Conservation (phyloP, 148 eudicot species). For the Heliamphora exappendiculata region DNA sequence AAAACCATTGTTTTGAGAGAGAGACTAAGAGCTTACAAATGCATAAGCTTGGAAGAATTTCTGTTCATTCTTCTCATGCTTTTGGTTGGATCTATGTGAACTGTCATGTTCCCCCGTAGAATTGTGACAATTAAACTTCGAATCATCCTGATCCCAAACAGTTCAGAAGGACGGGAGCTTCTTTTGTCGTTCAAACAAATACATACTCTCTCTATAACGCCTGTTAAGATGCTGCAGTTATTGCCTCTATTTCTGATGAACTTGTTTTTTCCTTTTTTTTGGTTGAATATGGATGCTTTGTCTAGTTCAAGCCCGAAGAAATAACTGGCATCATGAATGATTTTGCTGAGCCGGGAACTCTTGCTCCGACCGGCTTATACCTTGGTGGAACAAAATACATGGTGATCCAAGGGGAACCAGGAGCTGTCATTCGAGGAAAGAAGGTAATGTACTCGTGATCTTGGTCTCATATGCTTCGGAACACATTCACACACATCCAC, state of each 20-base stretch:
- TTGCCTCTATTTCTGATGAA: not conserved
- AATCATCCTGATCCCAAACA: too few relatives aligned
- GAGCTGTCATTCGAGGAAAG: slow-evolving; percentile 11
- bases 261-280: not conserved
- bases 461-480: not conserved
- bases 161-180: too few relatives aligned
- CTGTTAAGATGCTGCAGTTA: not conserved
- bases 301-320: slow-evolving; percentile 12
- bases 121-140: too few relatives aligned
- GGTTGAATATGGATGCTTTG: not conserved
- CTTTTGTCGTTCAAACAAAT: not conserved
- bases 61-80: too few relatives aligned
- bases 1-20: too few relatives aligned
- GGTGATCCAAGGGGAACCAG: slow-evolving; percentile 14
- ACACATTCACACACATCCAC: not conserved
- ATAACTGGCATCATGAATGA: slow-evolving; percentile 1
- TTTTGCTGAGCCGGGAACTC: slow-evolving; percentile 9
- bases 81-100: too few relatives aligned
- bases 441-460: slow-evolving; percentile 5
- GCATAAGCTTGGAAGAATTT: too few relatives aligned
- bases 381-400: slow-evolving; percentile 10
- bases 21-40: too few relatives aligned
- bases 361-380: slow-evolving; percentile 7
- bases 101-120: too few relatives aligned
- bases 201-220: too few relatives aligned